A percentile compares a stretch with the other conserved stretches of the same genome.
Conservation (phyloP, 1,284 basidiomycete genomes). For the Exobasidium rhododendri region DNA sequence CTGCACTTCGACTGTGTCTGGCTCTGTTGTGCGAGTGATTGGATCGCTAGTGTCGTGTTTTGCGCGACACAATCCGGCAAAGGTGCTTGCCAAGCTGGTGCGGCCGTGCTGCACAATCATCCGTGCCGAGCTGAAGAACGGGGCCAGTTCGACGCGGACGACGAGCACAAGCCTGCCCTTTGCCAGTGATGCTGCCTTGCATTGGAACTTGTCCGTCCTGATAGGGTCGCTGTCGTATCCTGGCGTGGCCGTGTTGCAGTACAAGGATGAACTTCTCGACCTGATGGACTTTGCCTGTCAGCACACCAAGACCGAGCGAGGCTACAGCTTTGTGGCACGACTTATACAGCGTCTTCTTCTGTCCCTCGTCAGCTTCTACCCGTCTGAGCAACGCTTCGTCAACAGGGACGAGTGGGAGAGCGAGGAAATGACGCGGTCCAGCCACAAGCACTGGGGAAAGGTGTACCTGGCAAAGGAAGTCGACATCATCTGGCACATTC, state of each 20-base stretch:
- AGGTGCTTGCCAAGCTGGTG: constrained; percentile 76
- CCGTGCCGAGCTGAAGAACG: constrained; percentile 78
- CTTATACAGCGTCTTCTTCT: constrained; percentile 75
- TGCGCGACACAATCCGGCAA: constrained; percentile 72
- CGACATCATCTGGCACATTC: constrained; percentile 83
- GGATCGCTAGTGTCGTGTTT: constrained; percentile 85
- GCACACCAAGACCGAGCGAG: constrained; percentile 81
- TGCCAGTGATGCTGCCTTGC: constrained; percentile 83
- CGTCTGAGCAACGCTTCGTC: constrained; percentile 75
- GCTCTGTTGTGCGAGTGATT: constrained; percentile 83
- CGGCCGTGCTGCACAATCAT: constrained; percentile 78
- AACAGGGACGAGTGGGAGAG: constrained; percentile 79
- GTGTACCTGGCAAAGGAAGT: constrained; percentile 77
- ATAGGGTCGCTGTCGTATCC: constrained; percentile 36
- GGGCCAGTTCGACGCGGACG: constrained; percentile 85
- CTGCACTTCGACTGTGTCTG: constrained; percentile 65
- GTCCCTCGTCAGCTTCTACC: constrained; percentile 75
- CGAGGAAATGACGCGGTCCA: constrained; percentile 71
- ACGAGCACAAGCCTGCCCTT: constrained; percentile 79
- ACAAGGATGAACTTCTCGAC: constrained; percentile 68
- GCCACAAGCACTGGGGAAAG: constrained; percentile 79
- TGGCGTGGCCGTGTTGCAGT: constrained; percentile 61
- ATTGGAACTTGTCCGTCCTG: constrained; percentile 69
- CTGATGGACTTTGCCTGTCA: constrained; percentile 71
- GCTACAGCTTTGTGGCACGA: constrained; percentile 76